A percentile compares a stretch with the other conserved stretches of the same genome.
Evolutionary conservation across 2,329 filamentous ascomycete genomes (phyloP).

Genomic region (Colletotrichum lindemuthianum): DNA sequence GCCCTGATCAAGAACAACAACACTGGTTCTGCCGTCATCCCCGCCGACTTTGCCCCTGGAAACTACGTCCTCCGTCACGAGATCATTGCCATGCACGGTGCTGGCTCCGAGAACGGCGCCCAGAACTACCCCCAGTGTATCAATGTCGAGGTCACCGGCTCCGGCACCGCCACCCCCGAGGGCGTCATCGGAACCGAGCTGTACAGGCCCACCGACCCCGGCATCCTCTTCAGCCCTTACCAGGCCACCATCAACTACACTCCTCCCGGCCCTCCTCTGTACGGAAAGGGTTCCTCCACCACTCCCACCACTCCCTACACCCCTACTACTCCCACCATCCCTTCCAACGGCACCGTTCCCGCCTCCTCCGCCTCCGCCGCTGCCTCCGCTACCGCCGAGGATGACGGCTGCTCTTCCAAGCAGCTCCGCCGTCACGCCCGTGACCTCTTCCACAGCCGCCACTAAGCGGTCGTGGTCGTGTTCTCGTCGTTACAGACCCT

Average conservation of each 20-base stretch:
- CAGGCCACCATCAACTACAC: conserved; percentile 41
- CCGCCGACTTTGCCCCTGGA: conserved; percentile 45
- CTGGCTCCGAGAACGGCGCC: conserved; percentile 54
- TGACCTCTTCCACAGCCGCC: conserved; percentile 23
- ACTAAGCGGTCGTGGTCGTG: conserved; percentile 12
- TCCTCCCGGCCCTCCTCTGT: conserved; percentile 44
- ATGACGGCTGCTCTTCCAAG: conserved; percentile 17
- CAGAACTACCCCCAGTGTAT: conserved; percentile 64
- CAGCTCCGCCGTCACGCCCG: conserved; percentile 28
- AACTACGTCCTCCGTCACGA: conserved; percentile 63
- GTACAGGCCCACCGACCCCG: conserved; percentile 43
- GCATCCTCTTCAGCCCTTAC: conserved; percentile 48
- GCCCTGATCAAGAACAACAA: conserved; percentile 54
- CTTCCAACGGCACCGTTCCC: conserved; percentile 11
- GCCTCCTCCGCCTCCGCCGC: conserved; percentile 4
- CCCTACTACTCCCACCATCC: conserved; percentile 4
- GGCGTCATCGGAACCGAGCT: conserved; percentile 45
- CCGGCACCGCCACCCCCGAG: conserved; percentile 46
- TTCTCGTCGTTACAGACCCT: background rate
- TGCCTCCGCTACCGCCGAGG: conserved; percentile 1
- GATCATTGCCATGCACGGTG: conserved; percentile 61
- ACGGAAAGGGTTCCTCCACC: conserved; percentile 34
- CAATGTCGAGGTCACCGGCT: conserved; percentile 56
- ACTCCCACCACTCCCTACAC: conserved; percentile 31
- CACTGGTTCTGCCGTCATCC: conserved; percentile 47